Evolutionary conservation across 176 grass and related monocot genomes (phyloP).

Genomic region (Secale cereale): DNA sequence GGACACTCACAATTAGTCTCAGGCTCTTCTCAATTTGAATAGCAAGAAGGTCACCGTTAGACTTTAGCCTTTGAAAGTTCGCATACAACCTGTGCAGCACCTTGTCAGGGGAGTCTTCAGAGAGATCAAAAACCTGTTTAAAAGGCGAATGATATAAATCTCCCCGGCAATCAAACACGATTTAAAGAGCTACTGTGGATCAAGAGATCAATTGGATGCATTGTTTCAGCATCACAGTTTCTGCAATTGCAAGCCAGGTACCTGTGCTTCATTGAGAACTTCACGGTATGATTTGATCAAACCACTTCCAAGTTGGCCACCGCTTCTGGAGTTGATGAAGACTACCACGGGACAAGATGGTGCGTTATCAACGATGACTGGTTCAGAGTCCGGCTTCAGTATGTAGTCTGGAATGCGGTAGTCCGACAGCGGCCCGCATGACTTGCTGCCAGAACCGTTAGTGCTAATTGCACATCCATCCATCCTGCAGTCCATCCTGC

Average conservation of each 20-base stretch:
- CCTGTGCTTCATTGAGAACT: slow-evolving; percentile 87
- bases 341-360: slow-evolving; percentile 82
- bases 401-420: slow-evolving; percentile 92
- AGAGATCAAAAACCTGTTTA: slow-evolving; percentile 83
- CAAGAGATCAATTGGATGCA: not conserved
- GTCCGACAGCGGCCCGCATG: slow-evolving; percentile 30
- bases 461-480: not conserved
- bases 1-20: slow-evolving; percentile 72
- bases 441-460: slow-evolving; percentile 11
- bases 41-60: slow-evolving; percentile 26
- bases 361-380: not conserved
- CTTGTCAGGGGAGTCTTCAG: slow-evolving; percentile 85
- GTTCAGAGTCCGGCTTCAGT: slow-evolving; percentile 43
- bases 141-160: not conserved
- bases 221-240: not conserved
- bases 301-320: slow-evolving; percentile 77
- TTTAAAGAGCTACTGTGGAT: not conserved
- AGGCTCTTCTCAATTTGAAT: slow-evolving; percentile 53
- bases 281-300: slow-evolving; percentile 77
- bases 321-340: slow-evolving; percentile 94
- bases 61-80: slow-evolving; percentile 84
- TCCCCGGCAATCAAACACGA: not conserved
- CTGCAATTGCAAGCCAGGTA: slow-evolving; percentile 21
- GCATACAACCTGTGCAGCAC: slow-evolving; percentile 74
- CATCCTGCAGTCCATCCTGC: slow-evolving; percentile 39